phyloP scores from a whole-genome alignment of 2,329 filamentous ascomycete species.

The Rutstroemia sp. region DNA sequence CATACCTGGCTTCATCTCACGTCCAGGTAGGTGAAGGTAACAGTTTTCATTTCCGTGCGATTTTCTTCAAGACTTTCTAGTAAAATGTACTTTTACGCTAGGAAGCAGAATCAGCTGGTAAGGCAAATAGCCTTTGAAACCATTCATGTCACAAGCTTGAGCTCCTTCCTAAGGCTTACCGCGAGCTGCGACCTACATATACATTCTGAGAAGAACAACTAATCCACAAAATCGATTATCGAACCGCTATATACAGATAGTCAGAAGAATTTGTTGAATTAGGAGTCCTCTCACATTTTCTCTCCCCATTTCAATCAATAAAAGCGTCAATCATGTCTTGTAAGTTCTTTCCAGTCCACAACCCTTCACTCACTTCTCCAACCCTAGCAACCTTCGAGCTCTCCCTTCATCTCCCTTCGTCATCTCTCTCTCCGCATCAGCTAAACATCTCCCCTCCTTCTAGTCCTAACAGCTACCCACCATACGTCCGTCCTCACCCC shows the following conservation, averaged over 20 bases:
- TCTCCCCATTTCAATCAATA: neutral
- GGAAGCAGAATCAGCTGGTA: neutral
- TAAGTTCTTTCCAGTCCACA: slow-evolving; percentile 10
- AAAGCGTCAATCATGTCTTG: slow-evolving; percentile 19
- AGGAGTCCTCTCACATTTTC: neutral
- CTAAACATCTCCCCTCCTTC: neutral
- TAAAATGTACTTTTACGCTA: neutral
- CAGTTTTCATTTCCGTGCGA: no score
- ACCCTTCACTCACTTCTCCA: neutral
- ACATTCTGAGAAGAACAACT: neutral
- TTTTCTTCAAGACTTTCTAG: neutral
- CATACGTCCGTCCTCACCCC: slow-evolving; percentile 52
- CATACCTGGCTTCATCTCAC: no score
- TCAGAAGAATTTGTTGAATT: neutral
- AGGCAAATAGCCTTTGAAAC: slow-evolving; percentile 3
- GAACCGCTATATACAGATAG: neutral
- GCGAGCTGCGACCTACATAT: neutral
- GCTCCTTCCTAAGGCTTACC: neutral
- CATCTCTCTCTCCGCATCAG: neutral
- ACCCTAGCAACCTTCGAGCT: no score
- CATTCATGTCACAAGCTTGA: neutral
- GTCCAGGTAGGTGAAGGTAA: no score
- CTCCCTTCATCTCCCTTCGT: neutral
- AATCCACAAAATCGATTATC: neutral
- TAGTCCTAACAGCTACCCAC: slow-evolving; percentile 21